phyloP scores from a whole-genome alignment of 352 stramenopile species.

The Phytophthora crassamura region DNA sequence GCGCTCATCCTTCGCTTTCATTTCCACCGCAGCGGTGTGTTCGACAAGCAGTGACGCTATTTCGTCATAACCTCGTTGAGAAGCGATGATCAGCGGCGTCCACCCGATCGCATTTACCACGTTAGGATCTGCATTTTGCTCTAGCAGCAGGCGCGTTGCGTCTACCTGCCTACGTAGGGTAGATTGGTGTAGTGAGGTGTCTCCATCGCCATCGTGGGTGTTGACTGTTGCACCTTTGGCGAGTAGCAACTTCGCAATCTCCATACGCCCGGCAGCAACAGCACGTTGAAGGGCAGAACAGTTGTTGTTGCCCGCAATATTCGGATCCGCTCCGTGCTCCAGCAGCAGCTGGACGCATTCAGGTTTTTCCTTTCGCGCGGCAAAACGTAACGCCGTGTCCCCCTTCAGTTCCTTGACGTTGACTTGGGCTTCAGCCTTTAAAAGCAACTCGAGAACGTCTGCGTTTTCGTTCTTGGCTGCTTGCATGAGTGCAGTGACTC shows the following conservation, averaged over 20 bases:
- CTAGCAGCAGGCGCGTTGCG: not conserved
- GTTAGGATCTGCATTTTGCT: not conserved
- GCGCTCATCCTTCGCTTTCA: not conserved
- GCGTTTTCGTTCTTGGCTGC: not conserved
- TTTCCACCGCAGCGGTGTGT: slow-evolving; percentile 2
- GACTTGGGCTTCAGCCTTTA: slow-evolving; percentile 6
- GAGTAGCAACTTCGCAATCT: slow-evolving; percentile 6
- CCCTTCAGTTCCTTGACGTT: not conserved
- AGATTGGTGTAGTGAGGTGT: slow-evolving; percentile 10
- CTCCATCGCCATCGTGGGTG: not conserved
- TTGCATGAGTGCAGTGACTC: slow-evolving; percentile 12
- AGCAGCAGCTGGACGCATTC: slow-evolving; percentile 10
- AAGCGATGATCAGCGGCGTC: slow-evolving; percentile 13
- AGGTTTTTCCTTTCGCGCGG: not conserved
- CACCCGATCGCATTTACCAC: slow-evolving; percentile 3
- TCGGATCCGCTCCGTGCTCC: slow-evolving; percentile 12
- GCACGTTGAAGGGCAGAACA: slow-evolving; percentile 3
- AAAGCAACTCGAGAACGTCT: slow-evolving; percentile 3
- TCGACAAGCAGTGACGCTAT: slow-evolving; percentile 16
- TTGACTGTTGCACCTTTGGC: not conserved
- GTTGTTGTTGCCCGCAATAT: not conserved
- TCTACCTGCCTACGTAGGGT: not conserved
- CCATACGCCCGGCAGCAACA: not conserved
- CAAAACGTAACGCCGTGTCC: slow-evolving; percentile 3
- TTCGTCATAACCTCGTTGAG: slow-evolving; percentile 9